Evolutionary conservation across 2,329 filamentous ascomycete species (phyloP).

Genomic region (Sclerotinia subarctica): DNA sequence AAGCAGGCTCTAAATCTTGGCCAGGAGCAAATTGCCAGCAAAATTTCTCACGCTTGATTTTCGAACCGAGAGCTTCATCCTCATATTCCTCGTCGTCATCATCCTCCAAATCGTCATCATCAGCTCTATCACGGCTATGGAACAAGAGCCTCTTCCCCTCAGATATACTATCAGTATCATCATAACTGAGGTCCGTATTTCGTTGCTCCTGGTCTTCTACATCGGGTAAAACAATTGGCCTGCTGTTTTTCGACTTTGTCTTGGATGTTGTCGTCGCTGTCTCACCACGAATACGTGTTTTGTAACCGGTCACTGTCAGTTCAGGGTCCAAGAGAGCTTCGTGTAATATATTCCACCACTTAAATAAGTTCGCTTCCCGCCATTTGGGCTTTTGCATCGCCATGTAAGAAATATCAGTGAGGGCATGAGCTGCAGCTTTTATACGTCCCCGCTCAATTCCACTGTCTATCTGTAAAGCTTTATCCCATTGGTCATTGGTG

Average conservation of each 20-base stretch:
- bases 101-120: not conserved
- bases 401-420: not conserved
- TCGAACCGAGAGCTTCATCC: not conserved
- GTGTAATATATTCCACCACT: conserved; percentile 4
- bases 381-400: not conserved
- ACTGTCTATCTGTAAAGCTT: not conserved
- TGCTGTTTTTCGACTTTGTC: not conserved
- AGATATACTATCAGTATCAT: not conserved
- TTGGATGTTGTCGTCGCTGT: not conserved
- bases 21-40: conserved; percentile 23
- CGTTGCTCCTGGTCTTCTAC: not conserved
- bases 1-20: not conserved
- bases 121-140: not conserved
- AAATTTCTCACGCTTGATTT: not conserved
- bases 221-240: not conserved
- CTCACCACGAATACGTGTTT: not conserved
- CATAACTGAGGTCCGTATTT: not conserved
- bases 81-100: not conserved
- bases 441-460: not conserved
- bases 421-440: not conserved
- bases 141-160: conserved; percentile 1
- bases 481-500: not conserved
- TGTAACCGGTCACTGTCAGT: not conserved
- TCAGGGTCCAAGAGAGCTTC: not conserved
- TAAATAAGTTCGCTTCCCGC: not conserved